Percentiles rank a stretch among this genome's conserved stretches.
Evolutionary conservation across 768 basidiomycete species (phyloP).

Genomic region (Tubosaeta brunneosetosa): DNA sequence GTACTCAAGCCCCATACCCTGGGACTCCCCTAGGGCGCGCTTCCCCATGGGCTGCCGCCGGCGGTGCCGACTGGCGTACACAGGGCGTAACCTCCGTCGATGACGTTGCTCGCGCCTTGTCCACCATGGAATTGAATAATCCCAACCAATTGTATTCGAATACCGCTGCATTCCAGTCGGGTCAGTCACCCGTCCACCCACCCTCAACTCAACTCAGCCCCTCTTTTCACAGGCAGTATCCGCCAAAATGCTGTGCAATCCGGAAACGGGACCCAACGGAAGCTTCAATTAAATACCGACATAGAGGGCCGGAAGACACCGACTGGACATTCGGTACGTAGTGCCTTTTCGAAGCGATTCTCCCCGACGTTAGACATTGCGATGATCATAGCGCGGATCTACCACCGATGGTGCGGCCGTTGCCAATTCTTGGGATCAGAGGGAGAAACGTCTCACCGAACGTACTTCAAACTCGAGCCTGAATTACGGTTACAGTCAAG

Average conservation of each 20-base stretch:
- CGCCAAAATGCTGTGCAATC: constrained; percentile 39
- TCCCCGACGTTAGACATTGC: constrained; percentile 33
- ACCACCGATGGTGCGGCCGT: constrained; percentile 29
- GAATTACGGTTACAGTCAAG: constrained; percentile 51
- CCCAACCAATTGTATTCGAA: constrained; percentile 26
- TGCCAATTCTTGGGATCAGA: constrained; percentile 57
- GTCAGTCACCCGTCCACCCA: constrained; percentile 63
- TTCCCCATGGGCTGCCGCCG: constrained; percentile 61
- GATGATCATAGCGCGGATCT: constrained; percentile 35
- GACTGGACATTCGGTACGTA: constrained; percentile 46
- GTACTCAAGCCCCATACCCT: constrained; percentile 37
- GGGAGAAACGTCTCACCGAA: constrained; percentile 51
- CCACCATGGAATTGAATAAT: constrained; percentile 56
- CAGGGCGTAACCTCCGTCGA: constrained; percentile 45
- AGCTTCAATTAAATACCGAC: constrained; percentile 58
- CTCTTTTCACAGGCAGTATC: constrained; percentile 38
- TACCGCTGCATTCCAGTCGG: constrained; percentile 32
- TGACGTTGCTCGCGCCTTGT: constrained; percentile 72
- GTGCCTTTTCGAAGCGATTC: constrained; percentile 37
- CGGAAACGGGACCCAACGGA: constrained; percentile 37
- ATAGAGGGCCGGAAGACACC: constrained; percentile 65
- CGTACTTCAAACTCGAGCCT: constrained; percentile 69
- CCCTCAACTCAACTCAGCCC: constrained; percentile 54
- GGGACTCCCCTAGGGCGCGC: constrained; percentile 57
- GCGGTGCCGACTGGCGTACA: constrained; percentile 54